Percentiles rank a stretch among this genome's conserved stretches.
Evolutionary conservation across 768 basidiomycete species (phyloP).

Genomic region (Termitomyces sp.): DNA sequence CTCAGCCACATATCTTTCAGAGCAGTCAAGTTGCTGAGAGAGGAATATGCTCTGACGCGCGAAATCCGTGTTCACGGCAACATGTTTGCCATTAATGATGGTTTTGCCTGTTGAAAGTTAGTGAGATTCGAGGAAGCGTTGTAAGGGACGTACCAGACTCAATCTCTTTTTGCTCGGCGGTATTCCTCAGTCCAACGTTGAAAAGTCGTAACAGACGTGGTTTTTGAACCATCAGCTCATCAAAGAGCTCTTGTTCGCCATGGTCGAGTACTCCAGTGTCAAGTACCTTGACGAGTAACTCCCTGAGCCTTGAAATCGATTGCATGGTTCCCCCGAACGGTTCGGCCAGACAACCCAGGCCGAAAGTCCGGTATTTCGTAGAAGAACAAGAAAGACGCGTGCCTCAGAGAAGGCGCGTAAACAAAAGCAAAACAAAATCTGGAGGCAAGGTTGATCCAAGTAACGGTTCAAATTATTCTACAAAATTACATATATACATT

Average conservation of each 20-base stretch:
- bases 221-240: constrained; percentile 65
- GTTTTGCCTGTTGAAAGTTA: constrained; percentile 49
- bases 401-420: constrained; percentile 12
- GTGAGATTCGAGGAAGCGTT: background rate
- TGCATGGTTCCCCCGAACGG: constrained; percentile 38
- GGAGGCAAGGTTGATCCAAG: background rate
- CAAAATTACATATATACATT: background rate
- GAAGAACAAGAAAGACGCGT: background rate
- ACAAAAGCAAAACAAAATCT: constrained; percentile 14
- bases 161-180: constrained; percentile 65
- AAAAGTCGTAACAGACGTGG: constrained; percentile 56
- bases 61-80: constrained; percentile 75
- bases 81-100: constrained; percentile 54
- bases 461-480: background rate
- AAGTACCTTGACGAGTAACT: constrained; percentile 43
- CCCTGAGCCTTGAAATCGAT: constrained; percentile 50
- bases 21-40: constrained; percentile 73
- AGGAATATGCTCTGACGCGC: constrained; percentile 72
- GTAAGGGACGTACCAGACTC: constrained; percentile 46
- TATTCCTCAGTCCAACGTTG: constrained; percentile 56
- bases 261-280: constrained; percentile 36
- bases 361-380: background rate
- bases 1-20: constrained; percentile 73
- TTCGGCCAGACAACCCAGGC: background rate
- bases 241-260: constrained; percentile 70